Evolutionary conservation across 768 basidiomycete genomes (phyloP).

Genomic region (Pisolithus marmoratus): DNA sequence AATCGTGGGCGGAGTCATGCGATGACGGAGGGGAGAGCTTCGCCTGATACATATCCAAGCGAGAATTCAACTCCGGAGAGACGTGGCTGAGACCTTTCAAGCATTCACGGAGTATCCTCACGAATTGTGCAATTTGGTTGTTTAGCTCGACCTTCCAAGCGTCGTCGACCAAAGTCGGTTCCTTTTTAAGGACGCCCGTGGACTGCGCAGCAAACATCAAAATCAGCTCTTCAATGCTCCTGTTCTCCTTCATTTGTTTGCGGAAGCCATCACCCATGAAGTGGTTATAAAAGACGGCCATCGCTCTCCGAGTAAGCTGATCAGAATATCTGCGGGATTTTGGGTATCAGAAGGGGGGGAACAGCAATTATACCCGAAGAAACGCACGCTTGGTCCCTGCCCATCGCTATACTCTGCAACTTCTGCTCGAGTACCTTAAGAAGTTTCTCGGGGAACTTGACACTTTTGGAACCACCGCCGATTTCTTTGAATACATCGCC

Average conservation of each 20-base stretch:
- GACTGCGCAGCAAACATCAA: slow-evolving; percentile 93
- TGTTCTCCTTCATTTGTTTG: slow-evolving; percentile 89
- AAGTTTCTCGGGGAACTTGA: slow-evolving; percentile 92
- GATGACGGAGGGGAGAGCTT: slow-evolving; percentile 65
- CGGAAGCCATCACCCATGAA: slow-evolving; percentile 83
- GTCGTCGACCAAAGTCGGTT: slow-evolving; percentile 75
- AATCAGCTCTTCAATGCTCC: slow-evolving; percentile 96
- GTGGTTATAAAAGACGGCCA: slow-evolving; percentile 90
- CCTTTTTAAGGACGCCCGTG: slow-evolving; percentile 83
- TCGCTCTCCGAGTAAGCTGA: slow-evolving; percentile 81
- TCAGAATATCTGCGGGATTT: slow-evolving; percentile 66
- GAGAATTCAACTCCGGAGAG: slow-evolving; percentile 72
- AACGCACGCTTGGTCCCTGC: slow-evolving; percentile 81
- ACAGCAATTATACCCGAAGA: background rate
- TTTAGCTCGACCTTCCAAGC: slow-evolving; percentile 93
- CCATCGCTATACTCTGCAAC: slow-evolving; percentile 90
- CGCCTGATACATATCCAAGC: slow-evolving; percentile 78
- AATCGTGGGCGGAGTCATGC: slow-evolving; percentile 64
- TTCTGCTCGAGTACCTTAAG: slow-evolving; percentile 86
- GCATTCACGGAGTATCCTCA: slow-evolving; percentile 79
- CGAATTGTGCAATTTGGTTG: slow-evolving; percentile 85
- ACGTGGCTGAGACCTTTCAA: slow-evolving; percentile 69
- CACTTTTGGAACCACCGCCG: slow-evolving; percentile 72
- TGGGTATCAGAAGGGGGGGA: slow-evolving; percentile 2
- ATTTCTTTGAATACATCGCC: slow-evolving; percentile 79